Evolutionary conservation across 345 rosid genomes (phyloP).

Genomic region (Brassica incana): DNA sequence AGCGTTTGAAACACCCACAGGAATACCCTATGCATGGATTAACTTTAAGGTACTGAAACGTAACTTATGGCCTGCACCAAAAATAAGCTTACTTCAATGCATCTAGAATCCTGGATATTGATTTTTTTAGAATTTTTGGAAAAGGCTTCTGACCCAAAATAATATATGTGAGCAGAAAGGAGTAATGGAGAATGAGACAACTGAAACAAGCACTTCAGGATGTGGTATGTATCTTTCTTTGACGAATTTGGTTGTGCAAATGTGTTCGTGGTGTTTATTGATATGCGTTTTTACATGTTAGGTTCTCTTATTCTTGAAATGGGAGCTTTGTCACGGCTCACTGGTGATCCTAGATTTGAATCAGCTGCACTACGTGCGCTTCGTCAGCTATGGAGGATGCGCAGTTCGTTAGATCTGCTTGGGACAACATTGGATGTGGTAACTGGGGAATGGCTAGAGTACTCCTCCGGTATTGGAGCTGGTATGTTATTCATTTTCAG

Average conservation of each 20-base stretch:
- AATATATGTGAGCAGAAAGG: constrained; percentile 79
- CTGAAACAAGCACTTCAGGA: constrained; percentile 96
- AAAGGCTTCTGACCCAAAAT: constrained; percentile 53
- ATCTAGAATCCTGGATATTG: not conserved
- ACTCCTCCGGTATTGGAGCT: constrained; percentile 94
- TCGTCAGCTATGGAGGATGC: constrained; percentile 94
- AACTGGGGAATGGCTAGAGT: constrained; percentile 89
- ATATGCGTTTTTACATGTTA: constrained; percentile 33
- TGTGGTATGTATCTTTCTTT: constrained; percentile 63
- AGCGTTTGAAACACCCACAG: constrained; percentile 84
- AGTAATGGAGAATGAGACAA: constrained; percentile 77
- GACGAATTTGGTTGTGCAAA: not conserved
- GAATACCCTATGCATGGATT: constrained; percentile 95
- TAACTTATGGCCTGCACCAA: constrained; percentile 7
- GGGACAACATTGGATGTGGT: constrained; percentile 85
- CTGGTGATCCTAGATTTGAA: constrained; percentile 85
- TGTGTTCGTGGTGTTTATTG: constrained; percentile 18
- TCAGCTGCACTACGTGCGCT: constrained; percentile 87
- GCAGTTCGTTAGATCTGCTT: constrained; percentile 79
- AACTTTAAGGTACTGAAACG: constrained; percentile 70
- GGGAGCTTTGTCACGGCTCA: constrained; percentile 92
- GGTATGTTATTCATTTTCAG: constrained; percentile 50
- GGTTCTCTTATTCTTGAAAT: constrained; percentile 96
- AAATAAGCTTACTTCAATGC: not conserved
- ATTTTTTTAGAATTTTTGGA: constrained; percentile 45